Percentiles rank a stretch among this genome's conserved stretches.
phyloP scores from a whole-genome alignment of 306 rosid genomes.

The Acacia crassicarpa region DNA sequence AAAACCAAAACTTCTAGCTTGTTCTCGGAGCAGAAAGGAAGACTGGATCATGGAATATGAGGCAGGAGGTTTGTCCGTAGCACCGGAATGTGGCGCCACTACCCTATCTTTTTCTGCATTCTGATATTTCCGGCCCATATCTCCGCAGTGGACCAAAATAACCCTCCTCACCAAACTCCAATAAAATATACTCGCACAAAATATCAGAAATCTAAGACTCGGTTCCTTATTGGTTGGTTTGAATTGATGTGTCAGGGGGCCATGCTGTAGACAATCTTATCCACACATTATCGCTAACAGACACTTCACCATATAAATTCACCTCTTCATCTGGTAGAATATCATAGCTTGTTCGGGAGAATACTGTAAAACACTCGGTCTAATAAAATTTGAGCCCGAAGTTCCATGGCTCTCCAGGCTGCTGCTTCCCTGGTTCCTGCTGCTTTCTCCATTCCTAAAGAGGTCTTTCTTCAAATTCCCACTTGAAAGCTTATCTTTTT shows the following conservation, averaged over 20 bases:
- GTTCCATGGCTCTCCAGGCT: slow-evolving; percentile 47
- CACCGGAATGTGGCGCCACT: slow-evolving; percentile 24
- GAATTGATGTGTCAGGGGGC: slow-evolving; percentile 31
- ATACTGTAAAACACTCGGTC: slow-evolving; percentile 5
- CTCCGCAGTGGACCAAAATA: slow-evolving; percentile 29
- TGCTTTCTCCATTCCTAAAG: slow-evolving; percentile 46
- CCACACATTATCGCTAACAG: slow-evolving; percentile 12
- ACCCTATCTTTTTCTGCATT: slow-evolving; percentile 22
- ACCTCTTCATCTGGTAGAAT: neutral
- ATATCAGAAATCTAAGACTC: slow-evolving; percentile 46
- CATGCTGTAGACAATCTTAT: slow-evolving; percentile 52
- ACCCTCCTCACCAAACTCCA: neutral
- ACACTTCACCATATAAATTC: slow-evolving; percentile 29
- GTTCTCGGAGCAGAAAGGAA: neutral
- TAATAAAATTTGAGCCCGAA: neutral
- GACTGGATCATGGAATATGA: neutral
- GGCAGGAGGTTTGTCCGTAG: neutral
- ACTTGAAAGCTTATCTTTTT: neutral
- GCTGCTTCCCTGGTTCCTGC: slow-evolving; percentile 53
- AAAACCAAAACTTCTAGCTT: slow-evolving; percentile 1
- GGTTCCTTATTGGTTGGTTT: slow-evolving; percentile 32
- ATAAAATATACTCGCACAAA: neutral
- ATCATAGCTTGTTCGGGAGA: neutral
- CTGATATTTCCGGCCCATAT: slow-evolving; percentile 36
- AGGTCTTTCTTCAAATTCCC: slow-evolving; percentile 34